Conservation (phyloP, 2,329 filamentous ascomycete species). For the Magnaporthiopsis rhizophila region DNA sequence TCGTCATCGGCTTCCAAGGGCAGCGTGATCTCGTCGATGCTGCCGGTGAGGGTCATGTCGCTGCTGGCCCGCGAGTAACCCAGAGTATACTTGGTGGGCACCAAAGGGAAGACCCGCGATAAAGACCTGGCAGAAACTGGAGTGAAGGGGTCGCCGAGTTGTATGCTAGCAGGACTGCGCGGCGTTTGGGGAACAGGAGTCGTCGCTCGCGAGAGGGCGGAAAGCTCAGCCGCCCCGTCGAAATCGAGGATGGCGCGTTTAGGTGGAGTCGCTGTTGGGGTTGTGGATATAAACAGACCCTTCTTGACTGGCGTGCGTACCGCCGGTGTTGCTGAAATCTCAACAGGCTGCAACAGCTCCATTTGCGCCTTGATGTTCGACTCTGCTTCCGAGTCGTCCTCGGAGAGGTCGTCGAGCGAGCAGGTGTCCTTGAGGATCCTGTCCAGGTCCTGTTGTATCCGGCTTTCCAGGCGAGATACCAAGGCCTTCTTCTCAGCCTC, state of each 20-base stretch:
- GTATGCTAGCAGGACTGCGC: not conserved
- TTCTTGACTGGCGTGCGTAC: not conserved
- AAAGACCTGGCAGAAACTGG: not conserved
- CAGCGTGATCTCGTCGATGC: not conserved
- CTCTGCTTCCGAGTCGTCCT: slow-evolving; percentile 12
- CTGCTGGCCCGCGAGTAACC: slow-evolving; percentile 1
- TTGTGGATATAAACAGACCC: not conserved
- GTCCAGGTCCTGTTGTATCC: slow-evolving; percentile 39
- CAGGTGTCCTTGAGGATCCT: slow-evolving; percentile 45
- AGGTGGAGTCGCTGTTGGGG: not conserved
- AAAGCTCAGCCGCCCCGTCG: not conserved
- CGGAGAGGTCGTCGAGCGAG: slow-evolving; percentile 29
- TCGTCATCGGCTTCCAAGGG: not conserved
- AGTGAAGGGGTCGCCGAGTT: not conserved
- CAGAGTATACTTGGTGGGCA: slow-evolving; percentile 6
- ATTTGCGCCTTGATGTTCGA: not conserved
- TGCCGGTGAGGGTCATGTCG: slow-evolving; percentile 4
- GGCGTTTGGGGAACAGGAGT: not conserved
- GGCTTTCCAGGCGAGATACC: slow-evolving; percentile 32
- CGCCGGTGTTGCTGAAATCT: not conserved
- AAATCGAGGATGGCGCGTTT: too few species aligned
- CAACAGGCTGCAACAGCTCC: not conserved
- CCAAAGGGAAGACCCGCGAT: slow-evolving; percentile 8
- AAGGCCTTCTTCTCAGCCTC: slow-evolving; percentile 30
- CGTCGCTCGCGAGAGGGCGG: not conserved